phyloP scores from a whole-genome alignment of 1,139 yeast species.

The Zygosaccharomyces pseudobailii region DNA sequence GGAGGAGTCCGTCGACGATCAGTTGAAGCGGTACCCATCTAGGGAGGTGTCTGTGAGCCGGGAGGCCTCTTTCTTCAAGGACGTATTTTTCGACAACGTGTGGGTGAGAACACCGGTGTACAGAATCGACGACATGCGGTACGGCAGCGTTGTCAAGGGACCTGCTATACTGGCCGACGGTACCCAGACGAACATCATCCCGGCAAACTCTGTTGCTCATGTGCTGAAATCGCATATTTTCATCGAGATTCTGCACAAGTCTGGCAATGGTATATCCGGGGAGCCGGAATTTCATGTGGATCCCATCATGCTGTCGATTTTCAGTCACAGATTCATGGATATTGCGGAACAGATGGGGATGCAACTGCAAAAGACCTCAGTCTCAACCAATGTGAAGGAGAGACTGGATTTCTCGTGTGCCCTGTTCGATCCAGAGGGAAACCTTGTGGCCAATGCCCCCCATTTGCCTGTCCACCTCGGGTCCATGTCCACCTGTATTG shows the following conservation, averaged over 20 bases:
- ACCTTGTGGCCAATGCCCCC: constrained; percentile 80
- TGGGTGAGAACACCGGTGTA: constrained; percentile 52
- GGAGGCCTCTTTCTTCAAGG: constrained; percentile 31
- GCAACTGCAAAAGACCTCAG: constrained; percentile 72
- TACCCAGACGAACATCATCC: constrained; percentile 80
- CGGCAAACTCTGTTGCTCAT: constrained; percentile 64
- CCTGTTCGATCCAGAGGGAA: constrained; percentile 67
- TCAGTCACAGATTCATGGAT: constrained; percentile 82
- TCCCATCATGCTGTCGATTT: constrained; percentile 70
- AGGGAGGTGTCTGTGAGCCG: constrained; percentile 20
- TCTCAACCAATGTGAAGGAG: constrained; percentile 83
- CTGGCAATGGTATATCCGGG: constrained; percentile 22
- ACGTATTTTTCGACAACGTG: constrained; percentile 46
- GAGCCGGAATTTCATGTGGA: constrained; percentile 38
- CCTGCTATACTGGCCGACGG: constrained; percentile 84
- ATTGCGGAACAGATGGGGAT: constrained; percentile 89
- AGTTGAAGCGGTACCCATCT: constrained; percentile 23
- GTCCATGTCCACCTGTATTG: constrained; percentile 82
- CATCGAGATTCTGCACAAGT: constrained; percentile 33
- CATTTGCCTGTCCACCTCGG: constrained; percentile 86
- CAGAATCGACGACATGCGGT: constrained; percentile 44
- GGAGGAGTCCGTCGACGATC: constrained; percentile 38
- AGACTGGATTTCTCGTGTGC: constrained; percentile 84
- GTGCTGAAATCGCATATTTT: constrained; percentile 59
- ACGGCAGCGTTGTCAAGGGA: constrained; percentile 57